Percentiles rank a stretch among this genome's conserved stretches.
Evolutionary conservation across 176 grass and related monocot species (phyloP).

Genomic region (Lolium multiflorum): DNA sequence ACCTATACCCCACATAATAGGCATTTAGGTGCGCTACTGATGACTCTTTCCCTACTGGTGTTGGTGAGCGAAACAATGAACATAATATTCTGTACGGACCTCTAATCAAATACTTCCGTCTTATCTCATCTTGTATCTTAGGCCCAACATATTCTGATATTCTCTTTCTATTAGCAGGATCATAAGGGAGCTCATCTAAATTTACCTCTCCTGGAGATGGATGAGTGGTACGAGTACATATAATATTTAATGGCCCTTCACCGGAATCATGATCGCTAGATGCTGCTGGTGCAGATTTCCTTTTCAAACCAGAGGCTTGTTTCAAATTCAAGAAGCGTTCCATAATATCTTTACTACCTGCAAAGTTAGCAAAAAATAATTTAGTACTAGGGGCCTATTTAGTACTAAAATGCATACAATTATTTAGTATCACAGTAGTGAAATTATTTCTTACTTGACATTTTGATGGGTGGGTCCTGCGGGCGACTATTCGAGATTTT

Average conservation of each 20-base stretch:
- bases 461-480: too few species aligned
- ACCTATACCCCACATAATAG: too few species aligned
- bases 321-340: not conserved
- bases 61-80: too few species aligned
- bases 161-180: not conserved
- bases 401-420: too few species aligned
- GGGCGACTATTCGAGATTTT: too few species aligned
- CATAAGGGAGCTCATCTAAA: not conserved
- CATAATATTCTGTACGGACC: not conserved
- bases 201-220: not conserved
- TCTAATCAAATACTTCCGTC: conserved; percentile 18
- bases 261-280: not conserved
- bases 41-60: too few species aligned
- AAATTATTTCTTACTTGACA: too few species aligned
- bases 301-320: not conserved
- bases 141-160: conserved; percentile 2
- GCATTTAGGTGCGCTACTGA: too few species aligned
- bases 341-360: not conserved
- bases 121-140: conserved; percentile 13
- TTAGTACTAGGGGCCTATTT: too few species aligned
- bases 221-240: not conserved
- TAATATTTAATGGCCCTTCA: not conserved
- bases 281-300: not conserved
- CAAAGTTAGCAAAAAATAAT: too few species aligned
- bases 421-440: too few species aligned